Conservation (phyloP, 176 grass and related monocot species). For the Eragrostis nindensis region DNA sequence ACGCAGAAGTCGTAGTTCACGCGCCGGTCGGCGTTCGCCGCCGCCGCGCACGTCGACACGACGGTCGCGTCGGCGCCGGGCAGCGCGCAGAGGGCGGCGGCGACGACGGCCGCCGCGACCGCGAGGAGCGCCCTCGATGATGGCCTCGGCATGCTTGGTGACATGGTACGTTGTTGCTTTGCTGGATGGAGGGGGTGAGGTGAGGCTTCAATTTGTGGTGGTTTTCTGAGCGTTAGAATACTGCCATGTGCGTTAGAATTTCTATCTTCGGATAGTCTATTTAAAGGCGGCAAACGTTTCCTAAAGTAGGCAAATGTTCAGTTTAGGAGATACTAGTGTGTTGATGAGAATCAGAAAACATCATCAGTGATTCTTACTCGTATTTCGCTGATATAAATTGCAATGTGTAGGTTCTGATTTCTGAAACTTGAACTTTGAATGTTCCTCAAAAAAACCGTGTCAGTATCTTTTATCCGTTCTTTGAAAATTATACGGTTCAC, state of each 20-base stretch:
- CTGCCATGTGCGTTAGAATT: background rate
- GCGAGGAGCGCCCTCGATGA: background rate
- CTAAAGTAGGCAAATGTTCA: background rate
- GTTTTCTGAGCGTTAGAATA: background rate
- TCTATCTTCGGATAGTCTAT: conserved; percentile 23
- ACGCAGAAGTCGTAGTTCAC: conserved; percentile 43
- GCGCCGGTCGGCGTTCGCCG: background rate
- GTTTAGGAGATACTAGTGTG: no score
- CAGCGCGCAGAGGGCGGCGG: background rate
- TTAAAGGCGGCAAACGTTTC: background rate
- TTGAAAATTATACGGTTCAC: no score
- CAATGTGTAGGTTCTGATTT: no score
- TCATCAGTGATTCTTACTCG: no score
- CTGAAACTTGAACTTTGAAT: no score
- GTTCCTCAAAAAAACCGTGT: no score
- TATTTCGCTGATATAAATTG: no score
- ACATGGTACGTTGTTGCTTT: background rate
- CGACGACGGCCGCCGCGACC: background rate
- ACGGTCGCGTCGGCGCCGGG: background rate
- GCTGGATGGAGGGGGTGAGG: background rate
- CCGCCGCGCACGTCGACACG: conserved; percentile 5
- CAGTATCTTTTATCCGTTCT: no score
- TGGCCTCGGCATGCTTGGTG: background rate
- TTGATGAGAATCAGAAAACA: no score
- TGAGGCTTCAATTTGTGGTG: background rate